Evolutionary conservation across 345 rosid species (phyloP).

Genomic region (Lagerstroemia speciosa): DNA sequence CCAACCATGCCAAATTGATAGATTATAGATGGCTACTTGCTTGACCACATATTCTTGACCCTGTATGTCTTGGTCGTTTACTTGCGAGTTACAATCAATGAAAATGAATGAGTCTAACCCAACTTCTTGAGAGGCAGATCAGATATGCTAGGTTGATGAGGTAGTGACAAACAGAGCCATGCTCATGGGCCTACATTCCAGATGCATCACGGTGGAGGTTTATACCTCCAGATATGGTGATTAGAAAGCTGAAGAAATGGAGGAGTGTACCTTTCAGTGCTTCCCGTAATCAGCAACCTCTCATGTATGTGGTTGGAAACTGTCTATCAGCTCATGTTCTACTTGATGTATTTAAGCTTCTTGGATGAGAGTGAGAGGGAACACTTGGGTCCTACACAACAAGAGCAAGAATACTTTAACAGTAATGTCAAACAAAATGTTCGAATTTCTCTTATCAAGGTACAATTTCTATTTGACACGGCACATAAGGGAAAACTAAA

Average conservation of each 20-base stretch:
- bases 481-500: no score
- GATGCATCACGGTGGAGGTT: conserved; percentile 2
- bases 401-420: neutral
- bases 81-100: neutral
- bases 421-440: neutral
- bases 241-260: conserved; percentile 19
- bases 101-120: neutral
- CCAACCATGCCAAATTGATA: neutral
- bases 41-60: no score
- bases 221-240: neutral
- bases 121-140: neutral
- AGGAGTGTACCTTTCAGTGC: conserved; percentile 17
- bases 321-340: conserved; percentile 14
- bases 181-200: neutral
- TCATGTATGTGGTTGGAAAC: conserved; percentile 19
- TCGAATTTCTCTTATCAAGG: neutral
- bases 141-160: conserved; percentile 6
- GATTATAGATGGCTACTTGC: neutral
- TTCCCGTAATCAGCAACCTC: conserved; percentile 13
- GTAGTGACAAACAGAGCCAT: conserved; percentile 5
- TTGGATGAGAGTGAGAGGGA: neutral
- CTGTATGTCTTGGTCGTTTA: no score
- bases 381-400: conserved; percentile 5
- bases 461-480: neutral
- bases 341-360: conserved; percentile 19